A percentile compares a stretch with the other conserved stretches of the same genome.
phyloP scores from a whole-genome alignment of 1,139 yeast species.

The Pneumocystis jirovecii region DNA sequence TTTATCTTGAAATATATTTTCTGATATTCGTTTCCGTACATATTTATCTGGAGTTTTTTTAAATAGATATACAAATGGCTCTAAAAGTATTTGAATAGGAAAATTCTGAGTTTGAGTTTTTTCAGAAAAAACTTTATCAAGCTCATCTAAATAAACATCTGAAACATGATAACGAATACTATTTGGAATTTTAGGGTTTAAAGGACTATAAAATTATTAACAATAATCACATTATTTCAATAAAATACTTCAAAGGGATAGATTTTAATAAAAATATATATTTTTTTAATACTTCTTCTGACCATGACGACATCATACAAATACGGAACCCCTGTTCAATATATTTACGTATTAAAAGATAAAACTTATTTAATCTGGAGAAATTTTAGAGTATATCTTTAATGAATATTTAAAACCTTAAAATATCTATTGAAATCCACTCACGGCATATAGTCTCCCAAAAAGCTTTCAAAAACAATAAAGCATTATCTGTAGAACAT shows the following conservation, averaged over 20 bases:
- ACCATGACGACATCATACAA: not conserved
- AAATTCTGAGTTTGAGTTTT: constrained; percentile 25
- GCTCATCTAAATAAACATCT: constrained; percentile 74
- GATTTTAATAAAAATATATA: not conserved
- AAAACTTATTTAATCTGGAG: constrained; percentile 66
- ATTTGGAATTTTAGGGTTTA: constrained; percentile 36
- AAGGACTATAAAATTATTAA: constrained; percentile 17
- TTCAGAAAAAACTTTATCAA: constrained; percentile 49
- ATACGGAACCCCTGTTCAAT: constrained; percentile 37
- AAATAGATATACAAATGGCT: constrained; percentile 43
- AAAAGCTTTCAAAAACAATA: constrained; percentile 53
- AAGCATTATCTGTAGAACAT: constrained; percentile 32
- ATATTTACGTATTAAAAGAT: constrained; percentile 64
- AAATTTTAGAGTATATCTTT: constrained; percentile 19
- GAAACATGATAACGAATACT: constrained; percentile 76
- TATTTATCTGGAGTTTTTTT: constrained; percentile 43
- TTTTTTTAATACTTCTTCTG: not conserved
- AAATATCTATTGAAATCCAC: constrained; percentile 74
- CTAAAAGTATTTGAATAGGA: constrained; percentile 42
- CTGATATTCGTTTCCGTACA: constrained; percentile 47
- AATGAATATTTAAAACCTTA: constrained; percentile 9
- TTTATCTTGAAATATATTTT: constrained; percentile 50
- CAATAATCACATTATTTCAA: constrained; percentile 25
- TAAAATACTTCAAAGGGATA: constrained; percentile 6
- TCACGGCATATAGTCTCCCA: constrained; percentile 70